Base-by-base conservation (phyloP, 352 stramenopile species). In the Hyaloperonospora arabidopsidis region DNA sequence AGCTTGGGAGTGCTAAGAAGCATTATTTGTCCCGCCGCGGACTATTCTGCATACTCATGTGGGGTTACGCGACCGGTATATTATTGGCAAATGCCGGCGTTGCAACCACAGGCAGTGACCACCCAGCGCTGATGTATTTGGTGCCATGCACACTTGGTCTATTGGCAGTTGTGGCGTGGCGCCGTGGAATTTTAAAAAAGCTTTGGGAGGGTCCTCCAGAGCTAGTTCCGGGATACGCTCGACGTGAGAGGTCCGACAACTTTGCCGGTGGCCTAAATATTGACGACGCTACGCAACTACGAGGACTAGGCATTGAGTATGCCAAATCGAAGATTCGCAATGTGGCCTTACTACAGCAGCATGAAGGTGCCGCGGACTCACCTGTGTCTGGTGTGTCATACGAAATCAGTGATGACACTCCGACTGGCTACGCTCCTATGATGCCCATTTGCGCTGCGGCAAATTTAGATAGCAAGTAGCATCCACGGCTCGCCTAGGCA, bases 51-150 rank as follows among this genome's bases (percentile, higher is more conserved):
- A 75, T 94, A 25, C 70, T 97, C 45, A 84, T 97, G 41, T 86
- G 95, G 65, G 89, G 89, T 10, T 98, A 98, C 68, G 88, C 91
- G 10, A 67, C 98, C 51, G 93, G 95, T 12, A 71, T 98, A 19
- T 61, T 94, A 23, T 83, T 97, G 55, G 95, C 95, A 10, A 98
- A 98, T 76, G 47, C 91, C 18, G 95, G 80, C 1, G 94, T 98
- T 10, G 87, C 96, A 54, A 43, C 93, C 13, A 97, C 96, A 67
- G 66, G 81, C 18, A 86, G 95, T 63, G 93, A 93, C 2, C 95
- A 98, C 63, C 95, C 95, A 10, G 95, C 95, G 25, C 75, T 98
- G 32, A 85, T 98, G 72, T 98, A 98, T 69, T 59, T 98, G 6
- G 95, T 98, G 28, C 93, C 93, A 17, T 95, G 81, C 54, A 97